A percentile compares a stretch with the other conserved stretches of the same genome.
These are phyloP conservation scores for Kandelia obovata DNA, from an alignment of 345 rosid species.

Conservation along the genomic window DNA sequence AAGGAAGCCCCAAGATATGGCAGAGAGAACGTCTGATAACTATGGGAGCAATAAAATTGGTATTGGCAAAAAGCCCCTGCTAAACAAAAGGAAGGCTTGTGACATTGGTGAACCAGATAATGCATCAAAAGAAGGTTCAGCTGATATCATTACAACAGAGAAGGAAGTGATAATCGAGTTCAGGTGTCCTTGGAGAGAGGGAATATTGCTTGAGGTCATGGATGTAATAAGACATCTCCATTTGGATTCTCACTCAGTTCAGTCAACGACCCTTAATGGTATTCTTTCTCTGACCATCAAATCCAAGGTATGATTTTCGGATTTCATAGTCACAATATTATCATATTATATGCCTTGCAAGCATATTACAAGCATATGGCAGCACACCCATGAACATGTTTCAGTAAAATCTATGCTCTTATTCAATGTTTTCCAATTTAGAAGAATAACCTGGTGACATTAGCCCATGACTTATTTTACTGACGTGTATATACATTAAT, in stretches of 20 bases:
- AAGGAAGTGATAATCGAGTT: conserved; percentile 62
- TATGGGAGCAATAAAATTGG: conserved; percentile 31
- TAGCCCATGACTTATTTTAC: neutral
- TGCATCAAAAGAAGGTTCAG: conserved; percentile 34
- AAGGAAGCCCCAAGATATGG: conserved; percentile 44
- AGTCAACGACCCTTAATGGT: conserved; percentile 60
- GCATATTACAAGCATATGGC: neutral
- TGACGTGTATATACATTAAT: neutral
- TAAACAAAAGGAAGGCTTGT: conserved; percentile 59
- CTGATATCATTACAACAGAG: conserved; percentile 36
- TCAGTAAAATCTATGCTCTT: neutral
- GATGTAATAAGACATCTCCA: conserved; percentile 56
- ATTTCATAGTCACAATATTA: neutral
- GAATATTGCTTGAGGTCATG: conserved; percentile 71
- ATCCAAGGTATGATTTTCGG: conserved; percentile 50
- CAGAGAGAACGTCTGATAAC: conserved; percentile 62
- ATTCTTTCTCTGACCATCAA: conserved; percentile 56
- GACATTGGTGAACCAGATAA: conserved; percentile 31
- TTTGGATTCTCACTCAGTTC: conserved; percentile 76
- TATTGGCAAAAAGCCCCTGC: conserved; percentile 22
- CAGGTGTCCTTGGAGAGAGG: conserved; percentile 77
- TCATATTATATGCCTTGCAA: neutral
- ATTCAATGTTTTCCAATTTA: neutral
- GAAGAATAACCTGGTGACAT: neutral
- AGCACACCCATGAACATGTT: neutral